Evolutionary conservation across 352 stramenopile species (phyloP).

Genomic region (Nothophytophthora sp.): DNA sequence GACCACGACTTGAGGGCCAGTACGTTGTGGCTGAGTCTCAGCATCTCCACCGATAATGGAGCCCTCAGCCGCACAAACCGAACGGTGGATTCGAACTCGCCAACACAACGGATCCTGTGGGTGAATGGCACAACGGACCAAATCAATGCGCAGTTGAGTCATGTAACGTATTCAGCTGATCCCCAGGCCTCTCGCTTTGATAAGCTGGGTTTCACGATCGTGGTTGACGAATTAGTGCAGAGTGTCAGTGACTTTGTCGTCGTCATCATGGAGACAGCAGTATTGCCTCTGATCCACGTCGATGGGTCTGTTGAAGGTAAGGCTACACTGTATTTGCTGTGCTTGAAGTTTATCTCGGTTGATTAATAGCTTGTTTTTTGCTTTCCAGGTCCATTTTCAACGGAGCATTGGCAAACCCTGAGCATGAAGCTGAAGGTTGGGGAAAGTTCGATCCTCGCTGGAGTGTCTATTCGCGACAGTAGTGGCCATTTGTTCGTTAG

Average conservation of each 20-base stretch:
- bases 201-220: neutral
- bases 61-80: neutral
- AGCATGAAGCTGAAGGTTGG: constrained; percentile 9
- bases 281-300: constrained; percentile 8
- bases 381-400: constrained; percentile 15
- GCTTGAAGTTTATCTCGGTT: neutral
- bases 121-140: neutral
- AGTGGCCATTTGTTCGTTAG: neutral
- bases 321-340: neutral
- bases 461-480: constrained; percentile 11
- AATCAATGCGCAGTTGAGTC: neutral
- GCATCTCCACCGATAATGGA: neutral
- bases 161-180: neutral
- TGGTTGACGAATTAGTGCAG: neutral
- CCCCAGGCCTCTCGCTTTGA: neutral
- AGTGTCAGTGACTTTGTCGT: neutral
- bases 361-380: neutral
- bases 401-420: constrained; percentile 17
- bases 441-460: constrained; percentile 3
- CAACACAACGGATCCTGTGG: neutral
- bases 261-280: neutral
- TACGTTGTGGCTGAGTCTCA: neutral
- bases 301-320: constrained; percentile 27
- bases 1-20: neutral
- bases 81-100: too few relatives aligned